These are phyloP conservation scores for Cadophora gregata DNA, from an alignment of 2,329 filamentous ascomycete species.

Conservation along the genomic window DNA sequence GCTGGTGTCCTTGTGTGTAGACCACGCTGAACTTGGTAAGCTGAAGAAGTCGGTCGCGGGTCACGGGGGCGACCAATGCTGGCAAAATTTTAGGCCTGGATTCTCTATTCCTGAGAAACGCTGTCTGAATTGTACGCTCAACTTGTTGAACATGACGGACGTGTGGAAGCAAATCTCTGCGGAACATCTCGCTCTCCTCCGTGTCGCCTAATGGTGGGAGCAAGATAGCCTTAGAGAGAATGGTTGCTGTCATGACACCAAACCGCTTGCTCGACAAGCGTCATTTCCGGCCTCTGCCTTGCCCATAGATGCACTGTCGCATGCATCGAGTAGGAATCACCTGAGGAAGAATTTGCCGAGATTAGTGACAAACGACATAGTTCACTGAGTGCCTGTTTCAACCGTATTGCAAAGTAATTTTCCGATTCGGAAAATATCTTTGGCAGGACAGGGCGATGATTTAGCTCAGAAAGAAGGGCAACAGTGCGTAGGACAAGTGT, in stretches of 20 bases:
- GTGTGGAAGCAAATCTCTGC: constrained; percentile 20
- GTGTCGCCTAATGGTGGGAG: constrained; percentile 16
- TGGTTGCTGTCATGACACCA: constrained; percentile 23
- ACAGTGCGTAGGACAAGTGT: constrained; percentile 12
- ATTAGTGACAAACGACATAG: constrained; percentile 20
- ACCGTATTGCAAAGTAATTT: constrained; percentile 1
- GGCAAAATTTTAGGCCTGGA: constrained; percentile 15
- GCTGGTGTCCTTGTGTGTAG: constrained; percentile 23
- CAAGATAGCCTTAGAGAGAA: constrained; percentile 18
- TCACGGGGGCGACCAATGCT: constrained; percentile 7
- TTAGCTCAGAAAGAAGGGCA: constrained; percentile 13
- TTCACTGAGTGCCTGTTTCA: constrained; percentile 17
- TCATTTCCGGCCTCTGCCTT: constrained; percentile 21
- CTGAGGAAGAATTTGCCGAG: constrained; percentile 8
- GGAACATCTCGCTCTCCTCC: constrained; percentile 17
- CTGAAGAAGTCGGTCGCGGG: constrained; percentile 16
- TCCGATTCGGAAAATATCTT: constrained; percentile 14
- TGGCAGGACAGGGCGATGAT: constrained; percentile 14
- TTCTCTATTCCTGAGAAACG: constrained; percentile 21
- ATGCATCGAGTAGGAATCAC: constrained; percentile 21
- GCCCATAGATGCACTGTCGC: constrained; percentile 21
- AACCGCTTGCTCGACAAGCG: constrained; percentile 18
- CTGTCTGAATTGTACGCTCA: constrained; percentile 18
- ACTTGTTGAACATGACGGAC: constrained; percentile 21
- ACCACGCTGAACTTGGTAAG: constrained; percentile 19